Evolutionary conservation across 2,329 filamentous ascomycete species (phyloP), one percentile per base, ranked within the genome.

Genomic region (Pyrenochaeta sp.): DNA sequence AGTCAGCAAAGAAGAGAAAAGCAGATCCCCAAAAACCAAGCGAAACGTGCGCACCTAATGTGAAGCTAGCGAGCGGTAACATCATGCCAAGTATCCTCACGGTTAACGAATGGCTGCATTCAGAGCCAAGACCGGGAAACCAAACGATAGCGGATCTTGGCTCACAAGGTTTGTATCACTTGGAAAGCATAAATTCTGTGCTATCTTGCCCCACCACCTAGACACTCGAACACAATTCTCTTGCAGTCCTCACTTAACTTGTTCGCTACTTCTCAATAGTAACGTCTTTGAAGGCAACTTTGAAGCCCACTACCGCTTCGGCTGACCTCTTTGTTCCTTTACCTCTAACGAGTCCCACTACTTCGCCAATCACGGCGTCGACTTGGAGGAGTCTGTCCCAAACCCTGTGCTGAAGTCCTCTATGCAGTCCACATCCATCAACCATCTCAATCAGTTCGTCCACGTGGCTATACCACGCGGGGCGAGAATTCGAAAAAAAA

Each of bases 331-430:
- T 51, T 28, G 12, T n/a, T 15, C 25, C 47, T 49, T 10, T 49
- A 42, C 58, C 49, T 44, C 40, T 24, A 22, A 32, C 22, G 13
- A 30, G 54, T 36, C 22, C 28, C 9, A 51, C 49, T 43, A 60
- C 32, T 13, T 65, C 56, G 67, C 67, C 67, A 70, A 67, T 61
- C 64, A 68, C 66, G 67, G 67, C 67, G 56, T 65, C 52, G 60
- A 56, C 32, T 50, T 53, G 67, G 67, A 69, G 67, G 67, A 71
- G 67, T 69, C 68, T 71, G 68, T 64, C 63, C 68, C 68, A 64
- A 44, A 63, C 62, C 68, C 66, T 42, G 62, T 69, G 52, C 68
- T 71, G 68, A 71, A 68, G 66, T 71, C 40, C 58, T 60, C 58
- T 67, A 71, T 71, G 68, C 27, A 67, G 39, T 59, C 44, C 40